Evolutionary conservation across 306 rosid genomes (phyloP), one percentile per base, ranked within the genome.

Genomic region (Ammopiptanthus mongolicus): DNA sequence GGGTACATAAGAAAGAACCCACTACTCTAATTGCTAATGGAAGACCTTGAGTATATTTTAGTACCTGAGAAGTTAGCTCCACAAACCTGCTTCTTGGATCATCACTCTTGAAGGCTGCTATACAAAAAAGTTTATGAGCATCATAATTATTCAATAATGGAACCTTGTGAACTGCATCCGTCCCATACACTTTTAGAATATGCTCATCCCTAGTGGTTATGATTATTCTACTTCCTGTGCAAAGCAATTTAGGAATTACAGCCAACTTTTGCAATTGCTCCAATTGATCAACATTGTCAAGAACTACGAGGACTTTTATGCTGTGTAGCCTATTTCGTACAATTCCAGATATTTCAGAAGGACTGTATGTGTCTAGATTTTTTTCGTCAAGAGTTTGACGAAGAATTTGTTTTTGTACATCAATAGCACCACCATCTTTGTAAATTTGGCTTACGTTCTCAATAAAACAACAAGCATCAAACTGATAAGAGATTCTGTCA

Each of bases 1-100:
- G 65, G 1, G 48, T 25, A 28, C 50, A 61, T 57, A 78, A 70
- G 58, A 78, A 78, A 61, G 77, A 70, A 28, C 82, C 80, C 13
- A 69, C 8, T 1, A 9, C 8, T 5, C 6, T 44, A 60, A 73
- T 28, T 59, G 21, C 36, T 18, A 73, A 29, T 29, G 69, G 78
- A 73, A 59, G 69, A 8, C 58, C n/a, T 10, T 44, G 28, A 67
- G 59, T 17, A 25, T 67, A 67, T 8, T 67, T 8, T 18, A 73
- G 59, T 17, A 59, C 11, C 66, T 14, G 6, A 3, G 13, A n/a
- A 34, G 31, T 61, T 7, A 61, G 0, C 3, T 6, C 15, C 9
- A 9, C 6, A 33, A 0, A 31, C 5, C 4, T 17, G 2, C 23
- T 46, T 0, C 9, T 18, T 7, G 78, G 53, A 31, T 47, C 2